Evolutionary conservation across 176 grass and related monocot genomes (phyloP), one percentile per base, ranked within the genome.

Genomic region (Miscanthus lutarioriparius): DNA sequence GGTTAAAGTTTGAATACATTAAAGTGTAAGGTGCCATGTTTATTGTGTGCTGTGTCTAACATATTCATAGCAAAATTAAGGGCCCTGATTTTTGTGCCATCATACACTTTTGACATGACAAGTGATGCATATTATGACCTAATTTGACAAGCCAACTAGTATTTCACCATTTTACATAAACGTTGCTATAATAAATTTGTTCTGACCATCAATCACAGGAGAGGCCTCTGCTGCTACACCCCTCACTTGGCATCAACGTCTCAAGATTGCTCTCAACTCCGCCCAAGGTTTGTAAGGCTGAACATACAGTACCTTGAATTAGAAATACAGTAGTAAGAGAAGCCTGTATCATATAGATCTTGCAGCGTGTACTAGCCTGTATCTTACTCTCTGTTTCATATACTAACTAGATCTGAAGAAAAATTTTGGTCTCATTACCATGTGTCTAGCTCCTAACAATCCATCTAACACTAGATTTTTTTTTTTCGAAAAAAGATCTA

Each of bases 221-320:
- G 80, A 83, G 20, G 72, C 45, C 32, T 66, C 41, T 2, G 17
- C 27, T 35, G 59, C 51, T 72, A 78, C 49, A 48, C 56, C 81
- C 10, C 81, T 92, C 10, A 93, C 64, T 70, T 93, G 87, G 91
- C 72, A 73, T 37, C 84, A 82, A 27, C 87, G 87, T 38, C 87
- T 93, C 40, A 89, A 85, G 58, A 90, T 93, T 74, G 88, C 87
- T 78, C 64, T 90, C 27, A 73, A 87, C 30, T 76, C 88, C 47
- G 87, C 91, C 36, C 88, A 90, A 63, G 91, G 87, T 87, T 23
- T 64, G 68, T 76, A 86, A 35, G 15, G 13, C 70, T 61, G 13
- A 0, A 43, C 54, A 74, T 8, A 74, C 1, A 14, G 3, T 19
- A 54, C 16, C 41, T 74, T 74, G 30, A 65, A 53, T 40, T 3